Conservation (phyloP, 495 filamentous ascomycete species). For the Chaetomium fimeti region DNA sequence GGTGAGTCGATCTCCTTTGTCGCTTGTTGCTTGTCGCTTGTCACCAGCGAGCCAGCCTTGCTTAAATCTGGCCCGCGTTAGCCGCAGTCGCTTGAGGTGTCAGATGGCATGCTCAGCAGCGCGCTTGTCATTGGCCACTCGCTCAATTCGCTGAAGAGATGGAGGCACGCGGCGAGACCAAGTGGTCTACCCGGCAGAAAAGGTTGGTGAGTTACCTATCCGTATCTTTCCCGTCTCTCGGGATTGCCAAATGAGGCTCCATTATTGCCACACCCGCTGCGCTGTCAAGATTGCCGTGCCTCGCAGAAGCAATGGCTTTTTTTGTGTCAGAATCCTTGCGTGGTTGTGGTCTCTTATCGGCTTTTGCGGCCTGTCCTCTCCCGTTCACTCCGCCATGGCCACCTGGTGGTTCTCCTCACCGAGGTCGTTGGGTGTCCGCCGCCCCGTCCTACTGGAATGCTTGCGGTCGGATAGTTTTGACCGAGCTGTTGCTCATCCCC, state of each 20-base stretch:
- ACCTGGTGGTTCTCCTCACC: too few species aligned
- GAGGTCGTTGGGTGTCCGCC: background rate
- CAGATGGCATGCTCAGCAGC: constrained; percentile 21
- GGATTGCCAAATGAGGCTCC: constrained; percentile 10
- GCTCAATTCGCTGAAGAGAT: background rate
- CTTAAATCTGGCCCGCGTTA: background rate
- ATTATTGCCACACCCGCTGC: background rate
- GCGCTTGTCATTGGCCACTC: constrained; percentile 6
- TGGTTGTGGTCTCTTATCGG: constrained; percentile 8
- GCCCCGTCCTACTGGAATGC: background rate
- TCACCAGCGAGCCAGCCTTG: too few species aligned
- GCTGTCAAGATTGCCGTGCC: background rate
- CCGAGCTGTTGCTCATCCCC: background rate
- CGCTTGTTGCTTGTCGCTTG: too few species aligned
- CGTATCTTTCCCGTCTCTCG: background rate
- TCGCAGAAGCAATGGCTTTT: background rate
- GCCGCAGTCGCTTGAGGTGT: background rate
- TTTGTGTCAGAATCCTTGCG: background rate
- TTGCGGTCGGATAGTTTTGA: background rate
- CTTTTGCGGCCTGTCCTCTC: background rate
- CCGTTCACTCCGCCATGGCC: constrained; percentile 5
- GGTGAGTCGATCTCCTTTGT: background rate
- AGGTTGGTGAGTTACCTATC: background rate
- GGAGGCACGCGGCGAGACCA: constrained; percentile 12
- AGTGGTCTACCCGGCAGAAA: constrained; percentile 6